Evolutionary conservation across 352 stramenopile species (phyloP), one percentile per base, ranked within the genome.

Genomic region (Pilasporangium apinafurcum): DNA sequence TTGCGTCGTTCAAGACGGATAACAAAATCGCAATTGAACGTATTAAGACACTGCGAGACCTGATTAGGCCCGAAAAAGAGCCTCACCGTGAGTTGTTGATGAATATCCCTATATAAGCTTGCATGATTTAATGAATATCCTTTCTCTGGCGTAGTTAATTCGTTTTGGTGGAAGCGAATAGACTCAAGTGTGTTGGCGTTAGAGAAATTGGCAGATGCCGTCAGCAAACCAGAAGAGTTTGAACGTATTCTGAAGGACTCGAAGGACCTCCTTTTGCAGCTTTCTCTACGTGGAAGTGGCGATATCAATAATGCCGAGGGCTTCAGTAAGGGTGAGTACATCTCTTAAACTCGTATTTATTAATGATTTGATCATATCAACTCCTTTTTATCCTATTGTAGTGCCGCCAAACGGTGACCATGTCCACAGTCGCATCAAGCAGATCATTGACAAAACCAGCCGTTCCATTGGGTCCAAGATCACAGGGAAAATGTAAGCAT

Each of bases 181-280:
- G 61, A 85, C 30, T 56, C 70, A 14, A 82, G 52, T 8, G 50
- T 88, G 32, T 18, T 61, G 26, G 51, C 56, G 40, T 52, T 86
- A 24, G 76, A 88, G 27, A 57, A 60, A 2, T 48, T 88, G 9
- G 62, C 60, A 7, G 37, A 49, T 22, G 46, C 56, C 16, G 66
- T 84, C 4, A 78, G 68, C 24, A 77, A 77, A n/a, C 67, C 68
- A 0, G 60, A 84, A 17, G 69, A 86, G 39, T 56, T 86, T 21
- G 64, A 84, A 37, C 51, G 62, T 2, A 48, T 88, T 8, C 37
- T 86, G 27, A 51, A 53, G 20, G 67, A 84, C 22, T 67, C 81
- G 17, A 79, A 69, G 46, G 38, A 61, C 17, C 44, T 88, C 24
- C 48, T 86, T 5, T 53, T 61, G 25, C 59, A 68, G 34, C 52